Evolutionary conservation across 1,284 basidiomycete genomes (phyloP), one percentile per base, ranked within the genome.

Genomic region (Papiliotrema fonsecae): DNA sequence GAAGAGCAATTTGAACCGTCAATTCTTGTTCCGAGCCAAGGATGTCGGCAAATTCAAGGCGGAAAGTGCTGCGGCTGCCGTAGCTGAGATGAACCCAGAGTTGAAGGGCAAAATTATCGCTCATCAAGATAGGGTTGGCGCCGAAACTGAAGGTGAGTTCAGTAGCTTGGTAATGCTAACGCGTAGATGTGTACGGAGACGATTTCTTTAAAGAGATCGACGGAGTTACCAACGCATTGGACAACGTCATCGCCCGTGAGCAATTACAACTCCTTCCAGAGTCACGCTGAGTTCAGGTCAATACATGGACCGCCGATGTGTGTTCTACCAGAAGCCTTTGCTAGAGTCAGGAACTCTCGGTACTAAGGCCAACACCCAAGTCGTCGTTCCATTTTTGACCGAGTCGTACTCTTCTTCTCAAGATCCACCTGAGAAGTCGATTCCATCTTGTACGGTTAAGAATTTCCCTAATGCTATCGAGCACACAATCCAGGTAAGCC

Each of bases 391-490:
- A 19, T 83, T 97, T 73, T 66, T 98, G 44, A 97, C 96, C 31
- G 96, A 99, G 75, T 97, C 92, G 14, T 98, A 99, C 74, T 87
- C 89, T 21, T 97, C 93, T 5, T 97, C 94, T 19, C 96, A 98
- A 76, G 96, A 99, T 72, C 96, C 96, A 38, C 96, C 96, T 18
- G 97, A 99, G 77, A 98, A 97, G 77, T 88, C 94, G 68, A 87
- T 93, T 14, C 90, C 97, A 10, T 90, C 90, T 35, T 99, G 97
- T 76, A 99, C 96, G 9, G 88, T 99, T 67, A 98, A 97, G 78
- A 97, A 92, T 76, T 99, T 99, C 82, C 96, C 96, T 26, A 97
- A 99, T 71, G 86, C 87, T 30, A 99, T 99, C 61, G 86, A 92
- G 62, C 96, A 99, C 76, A 97, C 94, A n/a, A 98, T 99, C 58